Conservation (phyloP, 257 asterid species). For the Rubia yunnanensis region DNA sequence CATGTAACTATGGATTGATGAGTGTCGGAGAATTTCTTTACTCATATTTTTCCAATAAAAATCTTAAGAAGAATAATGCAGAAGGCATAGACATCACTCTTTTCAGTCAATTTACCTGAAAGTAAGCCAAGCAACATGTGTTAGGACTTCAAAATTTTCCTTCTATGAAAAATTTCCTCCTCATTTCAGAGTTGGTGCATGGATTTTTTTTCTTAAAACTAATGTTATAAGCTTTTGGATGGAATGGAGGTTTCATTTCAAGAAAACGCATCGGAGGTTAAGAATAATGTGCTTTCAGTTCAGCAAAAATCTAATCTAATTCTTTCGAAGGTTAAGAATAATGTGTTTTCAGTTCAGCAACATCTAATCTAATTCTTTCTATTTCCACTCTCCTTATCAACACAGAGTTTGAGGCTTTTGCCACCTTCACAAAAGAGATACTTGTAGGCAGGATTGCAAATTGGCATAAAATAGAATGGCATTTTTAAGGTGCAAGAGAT, state of each 20-base stretch:
- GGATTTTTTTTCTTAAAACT: too few relatives aligned
- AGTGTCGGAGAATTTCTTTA: slow-evolving; percentile 56
- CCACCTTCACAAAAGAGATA: not conserved
- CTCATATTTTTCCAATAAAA: slow-evolving; percentile 73
- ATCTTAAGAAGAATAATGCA: slow-evolving; percentile 92
- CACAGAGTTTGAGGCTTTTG: too few relatives aligned
- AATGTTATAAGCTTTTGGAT: not conserved
- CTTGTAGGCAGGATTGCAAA: not conserved
- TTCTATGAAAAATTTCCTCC: not conserved
- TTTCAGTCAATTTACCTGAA: slow-evolving; percentile 85
- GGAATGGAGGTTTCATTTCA: not conserved
- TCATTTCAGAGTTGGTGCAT: not conserved
- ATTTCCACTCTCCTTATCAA: too few relatives aligned
- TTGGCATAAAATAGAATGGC: not conserved
- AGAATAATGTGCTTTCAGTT: too few relatives aligned
- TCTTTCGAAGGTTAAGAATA: too few relatives aligned
- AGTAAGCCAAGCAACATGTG: slow-evolving; percentile 9
- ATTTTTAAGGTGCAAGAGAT: not conserved
- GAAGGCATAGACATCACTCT: slow-evolving; percentile 89
- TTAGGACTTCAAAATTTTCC: not conserved
- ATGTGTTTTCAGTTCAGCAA: too few relatives aligned
- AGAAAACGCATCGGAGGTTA: not conserved
- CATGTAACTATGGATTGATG: slow-evolving; percentile 84
- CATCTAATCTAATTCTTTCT: not conserved
- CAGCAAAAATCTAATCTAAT: too few relatives aligned